Percentiles rank a stretch among this genome's conserved stretches.
Conservation (phyloP, 2,329 filamentous ascomycete species). For the Talaromyces islandicus region DNA sequence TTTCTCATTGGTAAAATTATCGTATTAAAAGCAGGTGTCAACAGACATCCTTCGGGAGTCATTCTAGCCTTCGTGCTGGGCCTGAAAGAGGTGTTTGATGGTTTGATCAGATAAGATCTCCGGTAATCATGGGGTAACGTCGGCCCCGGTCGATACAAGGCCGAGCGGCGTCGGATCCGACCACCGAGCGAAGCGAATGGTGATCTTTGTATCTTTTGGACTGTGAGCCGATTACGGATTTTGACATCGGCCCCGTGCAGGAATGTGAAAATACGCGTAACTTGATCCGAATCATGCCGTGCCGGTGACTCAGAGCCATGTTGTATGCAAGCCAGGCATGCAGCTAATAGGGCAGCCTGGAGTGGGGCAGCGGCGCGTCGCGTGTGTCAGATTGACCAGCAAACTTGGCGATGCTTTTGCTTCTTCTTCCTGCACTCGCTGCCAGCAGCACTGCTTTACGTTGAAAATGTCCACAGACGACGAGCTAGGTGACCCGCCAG, state of each 20-base stretch:
- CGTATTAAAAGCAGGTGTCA: background rate
- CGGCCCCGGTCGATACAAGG: background rate
- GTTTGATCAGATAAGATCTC: background rate
- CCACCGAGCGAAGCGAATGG: background rate
- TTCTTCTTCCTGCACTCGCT: background rate
- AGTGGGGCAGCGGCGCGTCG: background rate
- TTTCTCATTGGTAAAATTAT: background rate
- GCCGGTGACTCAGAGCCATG: background rate
- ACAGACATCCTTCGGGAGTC: background rate
- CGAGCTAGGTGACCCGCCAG: slow-evolving; percentile 57
- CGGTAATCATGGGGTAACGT: background rate
- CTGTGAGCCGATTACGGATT: background rate
- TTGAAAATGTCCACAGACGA: slow-evolving; percentile 29
- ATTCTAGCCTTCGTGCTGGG: background rate
- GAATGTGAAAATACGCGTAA: background rate
- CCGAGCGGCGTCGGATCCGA: background rate
- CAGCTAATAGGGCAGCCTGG: background rate
- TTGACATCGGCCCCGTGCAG: background rate
- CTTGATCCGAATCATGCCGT: background rate
- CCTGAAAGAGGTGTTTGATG: background rate
- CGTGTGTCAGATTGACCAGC: background rate
- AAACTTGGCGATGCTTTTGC: background rate
- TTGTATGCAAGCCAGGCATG: background rate
- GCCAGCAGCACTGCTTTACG: background rate
- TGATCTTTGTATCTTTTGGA: background rate